phyloP scores from a whole-genome alignment of 225 moss, liverwort and hornwort species.

The Bryum argenteum region DNA sequence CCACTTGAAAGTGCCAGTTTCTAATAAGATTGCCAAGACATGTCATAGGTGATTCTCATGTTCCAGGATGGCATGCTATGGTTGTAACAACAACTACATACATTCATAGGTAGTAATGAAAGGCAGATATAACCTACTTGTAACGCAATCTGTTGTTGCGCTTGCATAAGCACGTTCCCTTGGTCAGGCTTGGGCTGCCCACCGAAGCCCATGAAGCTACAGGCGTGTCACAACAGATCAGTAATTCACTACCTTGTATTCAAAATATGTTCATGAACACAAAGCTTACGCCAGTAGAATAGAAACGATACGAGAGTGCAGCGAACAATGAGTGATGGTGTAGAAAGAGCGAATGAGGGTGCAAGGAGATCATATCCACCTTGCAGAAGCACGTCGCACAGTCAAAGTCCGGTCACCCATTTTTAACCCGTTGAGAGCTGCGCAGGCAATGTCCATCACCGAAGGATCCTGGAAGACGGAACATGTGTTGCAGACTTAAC shows the following conservation, averaged over 20 bases:
- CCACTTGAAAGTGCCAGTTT: conserved; percentile 87
- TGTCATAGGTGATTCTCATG: not conserved
- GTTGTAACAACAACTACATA: not conserved
- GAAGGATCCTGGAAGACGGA: conserved; percentile 70
- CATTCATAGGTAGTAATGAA: not conserved
- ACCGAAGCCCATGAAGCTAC: conserved; percentile 65
- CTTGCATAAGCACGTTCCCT: conserved; percentile 87
- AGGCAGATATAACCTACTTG: conserved; percentile 44
- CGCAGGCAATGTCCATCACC: conserved; percentile 92
- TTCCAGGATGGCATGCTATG: no score
- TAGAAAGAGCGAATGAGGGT: not conserved
- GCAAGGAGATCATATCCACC: conserved; percentile 44
- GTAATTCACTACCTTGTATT: conserved; percentile 6
- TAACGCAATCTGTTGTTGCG: conserved; percentile 95
- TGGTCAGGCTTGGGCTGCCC: conserved; percentile 94
- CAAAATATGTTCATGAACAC: no score
- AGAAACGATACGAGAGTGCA: not conserved
- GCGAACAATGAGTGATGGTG: not conserved
- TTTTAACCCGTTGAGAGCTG: conserved; percentile 89
- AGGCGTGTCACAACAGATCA: conserved; percentile 43
- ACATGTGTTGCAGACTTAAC: not conserved
- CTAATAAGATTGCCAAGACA: conserved; percentile 36
- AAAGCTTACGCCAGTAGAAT: not conserved
- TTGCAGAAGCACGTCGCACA: conserved; percentile 90
- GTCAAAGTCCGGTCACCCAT: conserved; percentile 95